phyloP scores from a whole-genome alignment of 768 basidiomycete genomes.

The Lactarius tabidus region DNA sequence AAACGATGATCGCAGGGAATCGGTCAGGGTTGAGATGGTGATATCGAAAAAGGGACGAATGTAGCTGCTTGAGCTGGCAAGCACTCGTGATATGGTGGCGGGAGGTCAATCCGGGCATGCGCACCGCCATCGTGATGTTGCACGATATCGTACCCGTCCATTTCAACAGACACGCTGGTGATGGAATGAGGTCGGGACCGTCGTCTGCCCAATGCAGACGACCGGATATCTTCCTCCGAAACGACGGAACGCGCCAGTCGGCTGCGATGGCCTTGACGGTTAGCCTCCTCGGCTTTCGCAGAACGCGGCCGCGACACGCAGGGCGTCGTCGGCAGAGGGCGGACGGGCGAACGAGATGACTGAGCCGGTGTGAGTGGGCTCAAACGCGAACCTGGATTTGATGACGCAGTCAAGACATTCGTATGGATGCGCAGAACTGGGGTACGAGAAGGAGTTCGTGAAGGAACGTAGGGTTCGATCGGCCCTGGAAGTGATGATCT shows the following conservation, averaged over 20 bases:
- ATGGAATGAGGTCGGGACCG: constrained; percentile 9
- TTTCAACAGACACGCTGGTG: not conserved
- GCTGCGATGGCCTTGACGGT: not conserved
- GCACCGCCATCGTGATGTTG: constrained; percentile 19
- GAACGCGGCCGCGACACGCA: constrained; percentile 6
- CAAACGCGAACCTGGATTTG: not conserved
- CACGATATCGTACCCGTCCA: not conserved
- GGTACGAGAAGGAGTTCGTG: not conserved
- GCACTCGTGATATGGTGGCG: constrained; percentile 23
- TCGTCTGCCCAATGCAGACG: not conserved
- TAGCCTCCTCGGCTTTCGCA: constrained; percentile 8
- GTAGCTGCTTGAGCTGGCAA: not conserved
- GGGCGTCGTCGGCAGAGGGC: constrained; percentile 8
- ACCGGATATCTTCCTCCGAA: constrained; percentile 15
- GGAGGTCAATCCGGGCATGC: constrained; percentile 12
- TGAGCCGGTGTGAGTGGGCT: not conserved
- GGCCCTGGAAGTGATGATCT: constrained; percentile 4
- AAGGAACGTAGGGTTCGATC: constrained; percentile 11
- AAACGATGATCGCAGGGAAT: not conserved
- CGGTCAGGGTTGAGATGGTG: not conserved
- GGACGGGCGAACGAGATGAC: constrained; percentile 2
- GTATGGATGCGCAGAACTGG: constrained; percentile 8
- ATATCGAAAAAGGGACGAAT: not conserved
- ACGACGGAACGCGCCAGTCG: not conserved
- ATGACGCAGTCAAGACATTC: not conserved